Conservation (phyloP, 345 rosid genomes). For the Brassica rapa region DNA sequence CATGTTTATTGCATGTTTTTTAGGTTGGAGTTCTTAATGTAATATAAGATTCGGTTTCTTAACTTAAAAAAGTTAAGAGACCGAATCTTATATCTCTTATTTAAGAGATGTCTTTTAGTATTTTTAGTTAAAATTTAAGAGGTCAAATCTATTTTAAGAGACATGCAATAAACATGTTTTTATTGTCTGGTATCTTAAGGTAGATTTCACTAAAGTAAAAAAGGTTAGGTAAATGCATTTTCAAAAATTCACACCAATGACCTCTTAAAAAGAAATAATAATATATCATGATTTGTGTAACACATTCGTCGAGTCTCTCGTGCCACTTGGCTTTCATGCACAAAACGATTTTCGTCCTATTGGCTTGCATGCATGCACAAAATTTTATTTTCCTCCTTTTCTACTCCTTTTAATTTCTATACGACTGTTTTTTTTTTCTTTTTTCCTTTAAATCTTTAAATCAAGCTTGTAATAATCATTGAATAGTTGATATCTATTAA, state of each 20-base stretch:
- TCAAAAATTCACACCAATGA: background rate
- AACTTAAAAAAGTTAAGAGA: no score
- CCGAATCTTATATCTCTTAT: no score
- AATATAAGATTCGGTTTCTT: no score
- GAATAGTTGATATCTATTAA: background rate
- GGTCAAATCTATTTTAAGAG: no score
- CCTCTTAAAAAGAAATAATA: background rate
- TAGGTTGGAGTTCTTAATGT: no score
- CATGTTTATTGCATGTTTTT: no score
- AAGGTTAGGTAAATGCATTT: background rate
- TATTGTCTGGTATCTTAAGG: background rate
- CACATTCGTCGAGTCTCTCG: conserved; percentile 10
- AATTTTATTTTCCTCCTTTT: background rate
- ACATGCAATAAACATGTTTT: no score
- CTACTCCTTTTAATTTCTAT: background rate
- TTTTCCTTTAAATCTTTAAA: background rate
- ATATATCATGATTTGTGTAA: background rate
- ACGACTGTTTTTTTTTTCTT: background rate
- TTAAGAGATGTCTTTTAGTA: no score
- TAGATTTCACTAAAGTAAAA: background rate
- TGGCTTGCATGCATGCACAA: conserved; percentile 37
- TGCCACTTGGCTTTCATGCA: conserved; percentile 39
- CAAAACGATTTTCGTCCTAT: background rate
- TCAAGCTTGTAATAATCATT: background rate
- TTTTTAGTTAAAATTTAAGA: no score